Evolutionary conservation across 495 filamentous ascomycete species (phyloP), one percentile per base, ranked within the genome.

Genomic region (Staphylotrichum longicolle): DNA sequence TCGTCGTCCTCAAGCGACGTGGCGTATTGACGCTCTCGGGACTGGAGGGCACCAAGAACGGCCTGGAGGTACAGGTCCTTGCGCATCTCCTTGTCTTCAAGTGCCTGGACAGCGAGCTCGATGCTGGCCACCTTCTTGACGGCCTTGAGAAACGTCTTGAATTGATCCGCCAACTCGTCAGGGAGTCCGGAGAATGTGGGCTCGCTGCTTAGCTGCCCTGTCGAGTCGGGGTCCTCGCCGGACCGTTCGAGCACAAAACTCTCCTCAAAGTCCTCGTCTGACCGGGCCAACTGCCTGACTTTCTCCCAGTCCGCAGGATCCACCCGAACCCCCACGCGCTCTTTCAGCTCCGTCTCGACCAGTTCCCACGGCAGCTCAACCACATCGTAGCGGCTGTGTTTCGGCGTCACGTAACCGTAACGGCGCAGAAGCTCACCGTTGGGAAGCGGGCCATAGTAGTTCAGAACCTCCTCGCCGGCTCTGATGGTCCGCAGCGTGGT

Each of bases 371-470:
- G 79, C 20, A 98, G 63, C 71, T 98, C 93, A 0, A 88, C 85
- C 5, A 96, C 92, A 69, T 98, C 92, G 70, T 87, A 90, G 35
- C 82, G 73, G 14, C 84, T 77, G 66, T 96, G 94, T 57, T 86
- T 85, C 35, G 80, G 72, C 2, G 91, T 95, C 11, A 93, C 85
- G 65, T 96, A 98, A 7, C 93, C 93, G 66, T 96, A 97, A 32
- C 93, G 80, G 20, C 93, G 82, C 20, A 98, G 82, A 20, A 97
- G 75, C 70, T 97, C 93, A 0, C 88, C 84, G 34, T 86, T 88
- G 3, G 91, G 87, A 30, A 96, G 83, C 39, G 89, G 85, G 7
- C 93, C 93, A 69, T 96, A 96, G 71, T 96, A 93, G 64, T 96
- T 96, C 66, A 96, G 85, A 20, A 96, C 85, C 68, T 96, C 90